A percentile compares a stretch with the other conserved stretches of the same genome.
Conservation (phyloP, 1,284 basidiomycete genomes). For the Fistulina hepatica region DNA sequence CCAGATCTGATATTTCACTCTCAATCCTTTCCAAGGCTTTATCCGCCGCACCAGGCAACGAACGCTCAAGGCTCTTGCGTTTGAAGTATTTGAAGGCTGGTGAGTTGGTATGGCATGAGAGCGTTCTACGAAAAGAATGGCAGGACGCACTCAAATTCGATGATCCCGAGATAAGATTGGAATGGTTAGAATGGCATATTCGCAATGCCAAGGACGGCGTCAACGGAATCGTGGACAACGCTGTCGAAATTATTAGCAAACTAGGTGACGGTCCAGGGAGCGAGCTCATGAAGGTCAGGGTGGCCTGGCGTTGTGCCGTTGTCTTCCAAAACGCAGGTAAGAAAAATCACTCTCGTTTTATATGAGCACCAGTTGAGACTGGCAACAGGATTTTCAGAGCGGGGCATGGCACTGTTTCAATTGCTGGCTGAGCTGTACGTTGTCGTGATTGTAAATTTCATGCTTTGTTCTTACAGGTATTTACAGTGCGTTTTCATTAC, state of each 20-base stretch:
- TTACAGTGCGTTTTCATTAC: conserved; percentile 45
- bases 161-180: conserved; percentile 50
- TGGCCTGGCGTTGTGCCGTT: conserved; percentile 61
- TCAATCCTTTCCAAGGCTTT: conserved; percentile 60
- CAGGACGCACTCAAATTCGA: conserved; percentile 46
- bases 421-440: conserved; percentile 68
- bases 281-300: conserved; percentile 48
- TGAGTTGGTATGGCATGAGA: conserved; percentile 55
- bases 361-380: conserved; percentile 9
- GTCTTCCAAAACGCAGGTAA: conserved; percentile 69
- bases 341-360: conserved; percentile 17
- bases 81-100: conserved; percentile 61
- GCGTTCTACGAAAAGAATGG: conserved; percentile 56
- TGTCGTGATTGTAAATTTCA: conserved; percentile 5
- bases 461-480: conserved; percentile 8
- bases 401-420: conserved; percentile 63
- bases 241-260: conserved; percentile 30
- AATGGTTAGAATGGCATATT: conserved; percentile 69
- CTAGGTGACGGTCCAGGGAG: conserved; percentile 29
- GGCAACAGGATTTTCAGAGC: conserved; percentile 44
- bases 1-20: conserved; percentile 57
- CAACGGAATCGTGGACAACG: conserved; percentile 42
- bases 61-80: conserved; percentile 36
- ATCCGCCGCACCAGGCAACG: conserved; percentile 43
- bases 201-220: conserved; percentile 34